A percentile compares a stretch with the other conserved stretches of the same genome.
These are phyloP conservation scores for Rhodotorula sp. DNA, from an alignment of 1,284 basidiomycete genomes.

Conservation along the genomic window DNA sequence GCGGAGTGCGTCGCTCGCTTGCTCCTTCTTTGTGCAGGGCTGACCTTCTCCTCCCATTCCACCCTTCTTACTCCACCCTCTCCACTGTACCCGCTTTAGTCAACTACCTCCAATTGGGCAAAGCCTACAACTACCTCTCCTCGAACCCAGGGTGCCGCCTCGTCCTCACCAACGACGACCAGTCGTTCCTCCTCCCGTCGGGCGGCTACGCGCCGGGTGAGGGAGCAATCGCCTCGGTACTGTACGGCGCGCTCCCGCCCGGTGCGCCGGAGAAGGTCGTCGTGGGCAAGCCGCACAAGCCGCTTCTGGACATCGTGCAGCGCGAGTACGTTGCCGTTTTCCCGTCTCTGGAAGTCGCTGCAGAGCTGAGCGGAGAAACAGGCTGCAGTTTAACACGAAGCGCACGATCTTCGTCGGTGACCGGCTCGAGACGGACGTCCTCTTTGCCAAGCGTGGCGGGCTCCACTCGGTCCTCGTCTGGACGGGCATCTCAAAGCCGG, in stretches of 20 bases:
- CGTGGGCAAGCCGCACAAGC: conserved; percentile 87
- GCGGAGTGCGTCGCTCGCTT: conserved; percentile 11
- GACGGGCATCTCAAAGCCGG: conserved; percentile 62
- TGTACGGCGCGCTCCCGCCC: conserved; percentile 68
- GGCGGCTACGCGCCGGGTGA: conserved; percentile 52
- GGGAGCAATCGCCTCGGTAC: conserved; percentile 78
- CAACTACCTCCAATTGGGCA: conserved; percentile 91
- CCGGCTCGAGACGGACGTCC: conserved; percentile 89
- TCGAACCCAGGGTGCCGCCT: conserved; percentile 74
- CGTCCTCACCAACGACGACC: conserved; percentile 89
- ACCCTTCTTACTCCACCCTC: background rate
- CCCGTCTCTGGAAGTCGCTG: background rate
- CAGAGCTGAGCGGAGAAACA: conserved; percentile 53
- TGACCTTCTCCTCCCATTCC: conserved; percentile 4
- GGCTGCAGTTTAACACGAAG: conserved; percentile 69
- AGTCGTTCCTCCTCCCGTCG: conserved; percentile 60
- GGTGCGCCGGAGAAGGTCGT: conserved; percentile 58
- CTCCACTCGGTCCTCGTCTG: conserved; percentile 85
- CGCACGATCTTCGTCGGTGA: conserved; percentile 95
- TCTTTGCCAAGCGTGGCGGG: conserved; percentile 80
- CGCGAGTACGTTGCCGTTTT: conserved; percentile 70
- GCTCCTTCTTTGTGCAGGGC: background rate
- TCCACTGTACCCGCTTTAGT: conserved; percentile 49
- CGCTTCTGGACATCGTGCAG: conserved; percentile 93
- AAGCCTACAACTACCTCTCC: conserved; percentile 84